phyloP scores from a whole-genome alignment of 2,329 filamentous ascomycete genomes.

The Monosporascus sp. region DNA sequence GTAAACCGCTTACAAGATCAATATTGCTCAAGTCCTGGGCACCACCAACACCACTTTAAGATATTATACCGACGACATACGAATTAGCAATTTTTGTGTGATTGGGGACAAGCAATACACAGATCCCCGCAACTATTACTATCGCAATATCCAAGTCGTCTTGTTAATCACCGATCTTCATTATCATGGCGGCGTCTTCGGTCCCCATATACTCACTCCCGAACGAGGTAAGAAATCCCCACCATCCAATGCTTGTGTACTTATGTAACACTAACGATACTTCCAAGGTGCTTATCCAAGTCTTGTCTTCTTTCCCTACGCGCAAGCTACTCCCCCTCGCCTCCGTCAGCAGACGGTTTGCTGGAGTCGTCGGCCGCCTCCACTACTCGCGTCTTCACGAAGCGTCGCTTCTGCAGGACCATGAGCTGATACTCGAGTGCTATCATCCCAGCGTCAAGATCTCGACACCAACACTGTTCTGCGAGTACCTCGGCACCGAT shows the following conservation, averaged over 20 bases:
- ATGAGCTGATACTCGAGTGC: constrained; percentile 71
- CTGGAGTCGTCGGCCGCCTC: constrained; percentile 57
- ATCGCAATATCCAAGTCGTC: constrained; percentile 12
- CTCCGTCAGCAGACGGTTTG: constrained; percentile 57
- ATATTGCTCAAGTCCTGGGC: too few species aligned
- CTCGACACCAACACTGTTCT: constrained; percentile 62
- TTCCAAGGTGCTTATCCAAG: constrained; percentile 44
- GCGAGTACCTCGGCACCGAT: constrained; percentile 61
- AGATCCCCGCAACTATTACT: background rate
- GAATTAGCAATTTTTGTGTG: background rate
- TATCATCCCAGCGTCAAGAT: constrained; percentile 68
- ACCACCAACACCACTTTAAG: too few species aligned
- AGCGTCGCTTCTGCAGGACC: constrained; percentile 52
- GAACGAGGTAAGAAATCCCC: constrained; percentile 26
- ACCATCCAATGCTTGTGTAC: background rate
- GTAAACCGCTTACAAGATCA: too few species aligned
- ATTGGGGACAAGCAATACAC: background rate
- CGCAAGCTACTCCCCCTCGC: constrained; percentile 52
- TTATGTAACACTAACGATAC: constrained; percentile 1
- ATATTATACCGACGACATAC: too few species aligned
- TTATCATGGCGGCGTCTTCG: constrained; percentile 16
- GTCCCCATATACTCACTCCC: constrained; percentile 27
- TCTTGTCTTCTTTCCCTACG: constrained; percentile 44
- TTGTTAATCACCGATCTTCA: constrained; percentile 7
- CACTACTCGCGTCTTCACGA: constrained; percentile 59